phyloP scores from a whole-genome alignment of 1,284 basidiomycete genomes.

The Boletus mariae region DNA sequence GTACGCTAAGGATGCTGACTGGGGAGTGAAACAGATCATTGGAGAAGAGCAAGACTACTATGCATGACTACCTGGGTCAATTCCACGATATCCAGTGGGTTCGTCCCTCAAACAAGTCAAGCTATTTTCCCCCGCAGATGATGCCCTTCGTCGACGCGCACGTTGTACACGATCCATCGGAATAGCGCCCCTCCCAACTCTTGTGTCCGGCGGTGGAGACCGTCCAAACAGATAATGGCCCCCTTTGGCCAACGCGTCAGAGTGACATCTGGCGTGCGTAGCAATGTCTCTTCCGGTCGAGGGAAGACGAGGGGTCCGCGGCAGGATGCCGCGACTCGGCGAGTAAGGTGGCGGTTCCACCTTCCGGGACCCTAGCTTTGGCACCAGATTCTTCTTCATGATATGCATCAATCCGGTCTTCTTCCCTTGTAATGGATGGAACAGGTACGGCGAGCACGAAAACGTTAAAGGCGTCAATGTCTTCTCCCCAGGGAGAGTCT shows the following conservation, averaged over 20 bases:
- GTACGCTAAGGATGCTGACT: background rate
- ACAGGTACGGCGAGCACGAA: constrained; percentile 65
- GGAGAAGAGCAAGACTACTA: background rate
- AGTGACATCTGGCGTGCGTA: constrained; percentile 25
- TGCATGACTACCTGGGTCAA: background rate
- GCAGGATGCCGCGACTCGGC: background rate
- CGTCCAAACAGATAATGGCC: constrained; percentile 1
- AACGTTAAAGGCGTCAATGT: constrained; percentile 67
- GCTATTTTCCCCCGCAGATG: constrained; percentile 28
- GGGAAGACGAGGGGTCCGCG: constrained; percentile 6
- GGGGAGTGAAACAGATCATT: background rate
- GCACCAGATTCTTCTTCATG: constrained; percentile 60
- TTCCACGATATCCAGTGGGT: background rate
- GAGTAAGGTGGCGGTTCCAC: constrained; percentile 41
- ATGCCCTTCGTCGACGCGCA: constrained; percentile 29
- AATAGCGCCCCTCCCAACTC: background rate
- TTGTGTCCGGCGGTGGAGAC: background rate
- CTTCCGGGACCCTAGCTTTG: constrained; percentile 58
- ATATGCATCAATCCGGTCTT: constrained; percentile 65
- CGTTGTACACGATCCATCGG: constrained; percentile 5
- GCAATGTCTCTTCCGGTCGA: constrained; percentile 5
- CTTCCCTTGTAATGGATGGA: constrained; percentile 61
- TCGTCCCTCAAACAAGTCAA: constrained; percentile 7
- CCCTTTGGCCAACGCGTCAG: constrained; percentile 21
- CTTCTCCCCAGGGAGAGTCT: constrained; percentile 59